Evolutionary conservation across 1,284 basidiomycete genomes (phyloP).

Genomic region (Cerioporus squamosus): DNA sequence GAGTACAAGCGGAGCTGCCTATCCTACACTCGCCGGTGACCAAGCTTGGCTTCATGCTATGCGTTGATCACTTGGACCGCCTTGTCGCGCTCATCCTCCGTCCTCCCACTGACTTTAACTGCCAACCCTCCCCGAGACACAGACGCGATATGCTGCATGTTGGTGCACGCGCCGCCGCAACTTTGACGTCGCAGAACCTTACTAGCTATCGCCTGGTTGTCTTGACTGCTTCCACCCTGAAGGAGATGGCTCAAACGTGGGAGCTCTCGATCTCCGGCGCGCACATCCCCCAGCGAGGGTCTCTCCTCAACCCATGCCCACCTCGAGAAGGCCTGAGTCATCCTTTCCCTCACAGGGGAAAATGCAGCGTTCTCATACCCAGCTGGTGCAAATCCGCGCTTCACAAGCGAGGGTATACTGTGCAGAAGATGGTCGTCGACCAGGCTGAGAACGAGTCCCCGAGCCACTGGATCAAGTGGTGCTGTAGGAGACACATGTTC

Average conservation of each 20-base stretch:
- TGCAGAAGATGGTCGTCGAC: not conserved
- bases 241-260: too few species aligned
- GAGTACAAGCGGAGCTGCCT: not conserved
- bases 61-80: not conserved
- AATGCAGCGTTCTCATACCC: not conserved
- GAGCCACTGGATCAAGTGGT: not conserved
- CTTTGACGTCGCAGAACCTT: too few species aligned
- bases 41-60: not conserved
- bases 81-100: not conserved
- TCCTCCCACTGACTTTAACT: too few species aligned
- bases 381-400: not conserved
- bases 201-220: too few species aligned
- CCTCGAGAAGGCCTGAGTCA: not conserved
- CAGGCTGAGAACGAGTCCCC: too few species aligned
- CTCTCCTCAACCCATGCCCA: not conserved
- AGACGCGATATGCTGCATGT: too few species aligned
- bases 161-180: too few species aligned
- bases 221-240: too few species aligned
- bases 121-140: too few species aligned
- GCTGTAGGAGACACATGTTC: not conserved
- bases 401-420: not conserved
- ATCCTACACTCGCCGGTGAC: not conserved
- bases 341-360: not conserved
- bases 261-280: not conserved
- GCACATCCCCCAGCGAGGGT: not conserved